Evolutionary conservation across 148 eudicot species (phyloP).

Genomic region (Nyssa sinensis): DNA sequence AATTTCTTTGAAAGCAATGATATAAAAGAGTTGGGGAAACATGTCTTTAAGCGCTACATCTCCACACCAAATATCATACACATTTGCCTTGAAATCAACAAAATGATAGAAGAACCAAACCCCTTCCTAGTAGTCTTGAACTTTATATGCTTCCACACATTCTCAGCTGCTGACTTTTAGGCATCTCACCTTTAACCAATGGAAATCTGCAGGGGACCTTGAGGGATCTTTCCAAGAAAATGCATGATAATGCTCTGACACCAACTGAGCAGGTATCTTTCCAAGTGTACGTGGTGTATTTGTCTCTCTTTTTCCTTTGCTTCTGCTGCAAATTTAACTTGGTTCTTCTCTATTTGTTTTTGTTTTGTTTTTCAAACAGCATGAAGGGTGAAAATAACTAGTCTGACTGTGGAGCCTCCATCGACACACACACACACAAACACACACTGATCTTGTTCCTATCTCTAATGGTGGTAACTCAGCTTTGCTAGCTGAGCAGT

Average conservation of each 20-base stretch:
- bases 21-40: no score
- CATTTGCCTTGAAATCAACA: no score
- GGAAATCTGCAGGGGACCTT: conserved; percentile 43
- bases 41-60: no score
- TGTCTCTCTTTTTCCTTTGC: background rate
- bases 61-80: no score
- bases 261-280: conserved; percentile 26
- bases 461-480: conserved; percentile 9
- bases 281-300: background rate
- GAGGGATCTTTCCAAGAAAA: conserved; percentile 57
- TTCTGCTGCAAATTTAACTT: background rate
- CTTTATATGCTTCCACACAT: background rate
- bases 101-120: no score
- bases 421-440: no score
- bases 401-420: conserved; percentile 14
- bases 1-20: no score
- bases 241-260: conserved; percentile 12
- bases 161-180: background rate
- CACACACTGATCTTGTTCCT: conserved; percentile 14
- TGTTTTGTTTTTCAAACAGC: background rate
- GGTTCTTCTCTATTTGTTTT: background rate
- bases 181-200: conserved; percentile 9
- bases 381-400: conserved; percentile 13
- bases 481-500: conserved; percentile 7
- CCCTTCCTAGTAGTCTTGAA: no score